Evolutionary conservation across 805 yeast species (phyloP).

Genomic region (Lipomyces spencermartinsiae): DNA sequence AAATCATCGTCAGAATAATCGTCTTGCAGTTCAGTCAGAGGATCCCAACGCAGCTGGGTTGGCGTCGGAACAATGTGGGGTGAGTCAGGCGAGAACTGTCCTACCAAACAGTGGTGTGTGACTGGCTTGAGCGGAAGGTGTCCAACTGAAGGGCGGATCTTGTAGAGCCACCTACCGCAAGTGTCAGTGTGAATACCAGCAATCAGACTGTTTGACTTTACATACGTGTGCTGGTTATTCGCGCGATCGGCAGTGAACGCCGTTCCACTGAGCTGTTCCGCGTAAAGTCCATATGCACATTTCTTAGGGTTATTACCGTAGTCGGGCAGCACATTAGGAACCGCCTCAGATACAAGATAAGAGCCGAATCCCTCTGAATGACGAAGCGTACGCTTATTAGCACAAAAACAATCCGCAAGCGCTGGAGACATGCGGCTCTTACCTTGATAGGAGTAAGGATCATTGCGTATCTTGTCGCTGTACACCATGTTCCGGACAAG

Average conservation of each 20-base stretch:
- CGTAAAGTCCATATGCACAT: constrained; percentile 39
- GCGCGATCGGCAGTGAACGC: constrained; percentile 44
- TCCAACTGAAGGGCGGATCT: not conserved
- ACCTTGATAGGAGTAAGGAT: not conserved
- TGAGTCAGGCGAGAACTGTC: not conserved
- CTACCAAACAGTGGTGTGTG: not conserved
- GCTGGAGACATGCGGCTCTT: not conserved
- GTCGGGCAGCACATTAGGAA: constrained; percentile 39
- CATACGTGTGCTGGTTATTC: constrained; percentile 38
- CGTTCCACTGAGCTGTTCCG: constrained; percentile 44
- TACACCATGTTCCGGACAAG: not conserved
- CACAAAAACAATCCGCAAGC: too few relatives aligned
- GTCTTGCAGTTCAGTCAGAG: not conserved
- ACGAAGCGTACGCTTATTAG: too few relatives aligned
- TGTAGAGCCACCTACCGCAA: constrained; percentile 25
- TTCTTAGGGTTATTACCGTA: constrained; percentile 40
- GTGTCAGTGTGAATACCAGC: not conserved
- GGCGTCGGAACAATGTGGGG: not conserved
- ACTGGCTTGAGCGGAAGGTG: constrained; percentile 15
- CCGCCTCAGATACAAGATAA: constrained; percentile 35
- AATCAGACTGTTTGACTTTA: not conserved
- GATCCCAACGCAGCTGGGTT: not conserved
- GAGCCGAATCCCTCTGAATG: constrained; percentile 8
- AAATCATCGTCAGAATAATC: constrained; percentile 20
- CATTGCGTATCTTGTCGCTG: not conserved